phyloP scores from a whole-genome alignment of 2,329 filamentous ascomycete genomes.

The Daldinia sp. region DNA sequence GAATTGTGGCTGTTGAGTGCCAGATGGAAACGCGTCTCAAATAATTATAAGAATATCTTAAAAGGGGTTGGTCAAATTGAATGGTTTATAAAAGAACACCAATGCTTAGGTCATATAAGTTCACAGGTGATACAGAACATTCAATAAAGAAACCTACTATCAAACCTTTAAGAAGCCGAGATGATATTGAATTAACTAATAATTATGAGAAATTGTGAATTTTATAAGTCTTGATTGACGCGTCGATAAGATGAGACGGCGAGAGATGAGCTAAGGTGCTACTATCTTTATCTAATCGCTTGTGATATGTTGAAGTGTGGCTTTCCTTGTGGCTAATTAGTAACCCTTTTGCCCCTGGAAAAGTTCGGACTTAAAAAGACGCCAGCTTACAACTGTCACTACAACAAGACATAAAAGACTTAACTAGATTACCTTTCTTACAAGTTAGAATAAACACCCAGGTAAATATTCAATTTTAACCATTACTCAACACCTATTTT shows the following conservation, averaged over 20 bases:
- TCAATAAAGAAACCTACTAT: neutral
- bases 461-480: too few species aligned
- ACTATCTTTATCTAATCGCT: conserved; percentile 32
- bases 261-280: conserved; percentile 24
- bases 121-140: neutral
- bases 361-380: too few species aligned
- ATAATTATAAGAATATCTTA: conserved; percentile 6
- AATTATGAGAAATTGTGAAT: conserved; percentile 20
- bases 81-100: conserved; percentile 7
- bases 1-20: conserved; percentile 5
- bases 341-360: neutral
- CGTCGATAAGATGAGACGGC: conserved; percentile 36
- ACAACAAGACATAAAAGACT: too few species aligned
- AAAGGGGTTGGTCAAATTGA: conserved; percentile 1
- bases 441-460: too few species aligned
- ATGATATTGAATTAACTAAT: neutral
- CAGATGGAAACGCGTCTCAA: conserved; percentile 19
- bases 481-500: neutral
- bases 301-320: conserved; percentile 16
- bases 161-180: neutral
- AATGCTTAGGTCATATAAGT: neutral
- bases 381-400: too few species aligned
- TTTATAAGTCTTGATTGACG: conserved; percentile 36
- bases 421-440: too few species aligned
- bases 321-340: conserved; percentile 20